These are phyloP conservation scores for Monilinia vaccinii-corymbosi DNA, from an alignment of 2,329 filamentous ascomycete species.

Conservation along the genomic window DNA sequence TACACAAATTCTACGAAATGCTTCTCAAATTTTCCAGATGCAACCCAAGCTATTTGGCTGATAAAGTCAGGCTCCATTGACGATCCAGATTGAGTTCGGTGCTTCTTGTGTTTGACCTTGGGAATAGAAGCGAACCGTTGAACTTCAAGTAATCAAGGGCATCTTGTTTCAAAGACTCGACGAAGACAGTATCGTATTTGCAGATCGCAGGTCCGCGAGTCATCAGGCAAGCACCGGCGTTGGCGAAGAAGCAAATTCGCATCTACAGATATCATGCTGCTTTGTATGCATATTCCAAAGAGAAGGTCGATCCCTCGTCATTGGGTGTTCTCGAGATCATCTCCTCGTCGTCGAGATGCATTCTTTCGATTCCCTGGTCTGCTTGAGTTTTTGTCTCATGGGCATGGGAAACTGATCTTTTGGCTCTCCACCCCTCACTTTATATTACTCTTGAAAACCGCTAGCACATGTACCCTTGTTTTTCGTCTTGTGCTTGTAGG, in stretches of 20 bases:
- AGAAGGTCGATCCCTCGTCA: neutral
- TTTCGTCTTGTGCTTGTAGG: neutral
- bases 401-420: neutral
- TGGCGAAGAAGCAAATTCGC: neutral
- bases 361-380: neutral
- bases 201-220: neutral
- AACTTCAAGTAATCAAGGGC: neutral
- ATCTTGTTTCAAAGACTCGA: neutral
- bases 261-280: neutral
- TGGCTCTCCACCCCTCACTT: neutral
- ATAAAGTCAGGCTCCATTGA: neutral
- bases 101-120: neutral
- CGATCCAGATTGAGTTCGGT: slow-evolving; percentile 3
- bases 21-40: neutral
- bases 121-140: neutral
- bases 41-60: neutral
- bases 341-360: neutral
- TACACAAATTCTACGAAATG: neutral
- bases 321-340: neutral
- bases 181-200: neutral
- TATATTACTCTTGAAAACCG: neutral
- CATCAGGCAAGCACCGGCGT: neutral
- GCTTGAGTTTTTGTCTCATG: neutral
- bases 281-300: neutral
- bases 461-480: neutral